phyloP scores from a whole-genome alignment of 768 basidiomycete genomes.

The Podaxis sp. region DNA sequence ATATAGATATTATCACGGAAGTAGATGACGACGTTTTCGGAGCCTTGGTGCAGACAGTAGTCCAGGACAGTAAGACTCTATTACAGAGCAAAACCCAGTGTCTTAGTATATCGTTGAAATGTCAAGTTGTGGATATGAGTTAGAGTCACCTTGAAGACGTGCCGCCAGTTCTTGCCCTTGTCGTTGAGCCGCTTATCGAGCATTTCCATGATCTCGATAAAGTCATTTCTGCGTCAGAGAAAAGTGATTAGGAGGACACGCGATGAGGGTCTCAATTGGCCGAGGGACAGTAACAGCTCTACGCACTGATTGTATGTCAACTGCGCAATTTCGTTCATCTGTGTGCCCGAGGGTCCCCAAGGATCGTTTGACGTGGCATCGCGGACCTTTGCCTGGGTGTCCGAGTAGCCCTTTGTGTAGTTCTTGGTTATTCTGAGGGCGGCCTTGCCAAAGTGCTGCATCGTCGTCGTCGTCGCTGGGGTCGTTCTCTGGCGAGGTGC shows the following conservation, averaged over 20 bases:
- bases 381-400: constrained; percentile 91
- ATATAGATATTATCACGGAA: constrained; percentile 97
- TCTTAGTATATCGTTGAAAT: constrained; percentile 9
- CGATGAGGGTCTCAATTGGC: background rate
- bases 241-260: background rate
- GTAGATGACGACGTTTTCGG: constrained; percentile 98
- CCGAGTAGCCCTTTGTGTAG: constrained; percentile 95
- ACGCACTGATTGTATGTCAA: constrained; percentile 95
- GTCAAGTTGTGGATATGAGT: background rate
- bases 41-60: constrained; percentile 94
- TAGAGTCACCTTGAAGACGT: constrained; percentile 86
- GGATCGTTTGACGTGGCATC: constrained; percentile 98
- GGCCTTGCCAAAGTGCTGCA: constrained; percentile 84
- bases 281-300: background rate
- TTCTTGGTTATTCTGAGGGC: constrained; percentile 90
- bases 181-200: constrained; percentile 97
- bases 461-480: constrained; percentile 23
- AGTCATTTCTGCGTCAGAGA: constrained; percentile 64
- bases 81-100: background rate
- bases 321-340: constrained; percentile 99
- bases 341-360: constrained; percentile 95
- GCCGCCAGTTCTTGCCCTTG: constrained; percentile 99
- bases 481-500: no score
- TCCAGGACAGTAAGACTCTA: constrained; percentile 92
- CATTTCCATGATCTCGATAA: constrained; percentile 99